Evolutionary conservation across 2,329 filamentous ascomycete genomes (phyloP).

Genomic region (Cladosporium velox): DNA sequence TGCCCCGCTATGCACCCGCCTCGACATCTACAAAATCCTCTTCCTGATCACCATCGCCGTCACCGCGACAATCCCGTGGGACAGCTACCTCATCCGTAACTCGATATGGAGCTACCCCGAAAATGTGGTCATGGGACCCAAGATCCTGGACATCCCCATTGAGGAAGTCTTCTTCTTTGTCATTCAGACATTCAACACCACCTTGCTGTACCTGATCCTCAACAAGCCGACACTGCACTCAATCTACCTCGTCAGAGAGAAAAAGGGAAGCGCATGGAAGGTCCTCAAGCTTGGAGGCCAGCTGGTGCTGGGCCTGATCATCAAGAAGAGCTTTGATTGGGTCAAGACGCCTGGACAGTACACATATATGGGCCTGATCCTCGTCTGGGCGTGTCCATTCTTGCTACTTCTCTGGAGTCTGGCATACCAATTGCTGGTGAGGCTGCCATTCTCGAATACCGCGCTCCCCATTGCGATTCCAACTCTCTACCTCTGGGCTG

Average conservation of each 20-base stretch:
- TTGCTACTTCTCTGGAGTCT: slow-evolving; percentile 64
- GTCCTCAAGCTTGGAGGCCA: slow-evolving; percentile 54
- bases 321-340: slow-evolving; percentile 49
- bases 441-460: slow-evolving; percentile 60
- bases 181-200: slow-evolving; percentile 73
- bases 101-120: slow-evolving; percentile 71
- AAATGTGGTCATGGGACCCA: slow-evolving; percentile 64
- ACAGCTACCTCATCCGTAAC: slow-evolving; percentile 70
- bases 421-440: slow-evolving; percentile 64
- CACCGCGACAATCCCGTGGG: slow-evolving; percentile 71
- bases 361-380: slow-evolving; percentile 70
- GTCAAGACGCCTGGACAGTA: slow-evolving; percentile 51
- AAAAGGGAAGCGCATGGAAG: slow-evolving; percentile 40
- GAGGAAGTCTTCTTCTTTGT: slow-evolving; percentile 79
- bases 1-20: slow-evolving; percentile 61
- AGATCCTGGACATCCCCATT: slow-evolving; percentile 64
- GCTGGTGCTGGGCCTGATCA: slow-evolving; percentile 47
- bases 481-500: slow-evolving; percentile 70
- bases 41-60: slow-evolving; percentile 66
- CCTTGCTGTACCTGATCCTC: slow-evolving; percentile 66
- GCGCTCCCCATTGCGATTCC: slow-evolving; percentile 62
- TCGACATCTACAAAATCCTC: slow-evolving; percentile 64
- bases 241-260: slow-evolving; percentile 51
- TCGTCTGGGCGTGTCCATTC: slow-evolving; percentile 69
- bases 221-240: slow-evolving; percentile 65